Evolutionary conservation across 2,329 filamentous ascomycete species (phyloP).

Genomic region (Catunica adiposa): DNA sequence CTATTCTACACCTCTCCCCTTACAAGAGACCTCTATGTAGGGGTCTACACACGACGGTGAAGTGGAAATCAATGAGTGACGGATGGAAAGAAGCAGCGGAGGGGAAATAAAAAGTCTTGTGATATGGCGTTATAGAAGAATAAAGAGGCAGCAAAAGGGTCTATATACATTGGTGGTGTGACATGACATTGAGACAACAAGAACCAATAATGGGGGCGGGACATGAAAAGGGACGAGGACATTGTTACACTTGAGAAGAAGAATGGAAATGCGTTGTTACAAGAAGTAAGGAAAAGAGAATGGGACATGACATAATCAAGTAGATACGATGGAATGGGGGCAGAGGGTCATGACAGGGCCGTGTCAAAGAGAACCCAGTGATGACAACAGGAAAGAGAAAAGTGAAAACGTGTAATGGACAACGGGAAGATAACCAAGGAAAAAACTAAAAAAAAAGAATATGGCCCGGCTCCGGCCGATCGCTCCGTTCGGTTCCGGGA

Average conservation of each 20-base stretch:
- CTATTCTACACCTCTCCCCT: too few species aligned
- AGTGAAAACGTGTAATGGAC: neutral
- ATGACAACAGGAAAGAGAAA: neutral
- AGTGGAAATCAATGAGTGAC: neutral
- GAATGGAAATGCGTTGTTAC: neutral
- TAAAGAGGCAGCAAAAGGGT: slow-evolving; percentile 4
- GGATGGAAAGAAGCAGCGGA: neutral
- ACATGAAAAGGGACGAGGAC: neutral
- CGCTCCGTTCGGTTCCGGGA: slow-evolving; percentile 5
- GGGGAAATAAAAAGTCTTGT: slow-evolving; percentile 8
- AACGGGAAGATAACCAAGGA: neutral
- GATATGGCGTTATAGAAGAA: slow-evolving; percentile 11
- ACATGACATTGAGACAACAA: slow-evolving; percentile 5
- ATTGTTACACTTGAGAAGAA: neutral
- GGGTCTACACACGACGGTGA: neutral
- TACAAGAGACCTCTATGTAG: too few species aligned
- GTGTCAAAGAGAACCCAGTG: slow-evolving; percentile 6
- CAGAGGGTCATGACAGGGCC: neutral
- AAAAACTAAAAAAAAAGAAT: neutral
- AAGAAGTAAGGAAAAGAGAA: slow-evolving; percentile 2
- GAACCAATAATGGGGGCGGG: neutral
- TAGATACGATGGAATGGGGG: neutral
- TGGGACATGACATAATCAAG: neutral
- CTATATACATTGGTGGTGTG: slow-evolving; percentile 14
- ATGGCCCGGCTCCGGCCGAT: neutral